phyloP scores from a whole-genome alignment of 2,329 filamentous ascomycete species.

The Grosmannia serpens region DNA sequence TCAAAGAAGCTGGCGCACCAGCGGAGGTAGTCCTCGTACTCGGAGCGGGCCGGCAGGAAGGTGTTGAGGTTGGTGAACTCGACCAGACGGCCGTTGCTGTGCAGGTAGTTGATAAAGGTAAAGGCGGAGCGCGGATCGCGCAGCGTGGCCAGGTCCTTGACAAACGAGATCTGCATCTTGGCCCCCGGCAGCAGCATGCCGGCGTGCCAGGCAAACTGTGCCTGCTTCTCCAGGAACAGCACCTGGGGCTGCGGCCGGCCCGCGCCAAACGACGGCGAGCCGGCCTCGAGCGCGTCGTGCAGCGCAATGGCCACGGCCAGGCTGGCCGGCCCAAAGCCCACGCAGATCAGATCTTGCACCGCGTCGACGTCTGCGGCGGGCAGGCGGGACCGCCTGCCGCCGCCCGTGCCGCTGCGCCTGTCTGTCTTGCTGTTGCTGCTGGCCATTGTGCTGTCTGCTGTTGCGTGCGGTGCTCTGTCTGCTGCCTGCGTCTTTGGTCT shows the following conservation, averaged over 20 bases:
- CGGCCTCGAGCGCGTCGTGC: slow-evolving; percentile 59
- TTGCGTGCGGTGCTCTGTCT: not conserved
- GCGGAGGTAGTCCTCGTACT: slow-evolving; percentile 91
- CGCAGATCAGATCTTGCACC: slow-evolving; percentile 74
- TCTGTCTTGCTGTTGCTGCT: not conserved
- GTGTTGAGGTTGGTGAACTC: slow-evolving; percentile 86
- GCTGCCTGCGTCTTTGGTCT: not conserved
- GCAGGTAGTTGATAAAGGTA: slow-evolving; percentile 91
- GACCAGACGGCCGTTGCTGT: slow-evolving; percentile 67
- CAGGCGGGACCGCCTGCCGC: slow-evolving; percentile 1
- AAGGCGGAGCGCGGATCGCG: slow-evolving; percentile 82
- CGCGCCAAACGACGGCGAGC: slow-evolving; percentile 21
- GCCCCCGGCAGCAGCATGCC: slow-evolving; percentile 91
- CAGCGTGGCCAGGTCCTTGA: slow-evolving; percentile 89
- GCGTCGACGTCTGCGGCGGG: slow-evolving; percentile 32
- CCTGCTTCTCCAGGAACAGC: slow-evolving; percentile 79
- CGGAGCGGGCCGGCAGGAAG: slow-evolving; percentile 72
- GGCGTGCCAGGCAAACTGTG: slow-evolving; percentile 78
- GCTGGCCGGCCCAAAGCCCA: slow-evolving; percentile 88
- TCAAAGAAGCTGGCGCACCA: slow-evolving; percentile 84
- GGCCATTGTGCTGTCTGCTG: not conserved
- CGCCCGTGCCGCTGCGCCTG: not conserved
- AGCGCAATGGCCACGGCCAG: slow-evolving; percentile 82
- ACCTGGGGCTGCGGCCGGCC: slow-evolving; percentile 49
- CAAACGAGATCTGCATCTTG: slow-evolving; percentile 95